Evolutionary conservation across 441 rosid genomes (phyloP).

Genomic region (Gossypium davidsonii): DNA sequence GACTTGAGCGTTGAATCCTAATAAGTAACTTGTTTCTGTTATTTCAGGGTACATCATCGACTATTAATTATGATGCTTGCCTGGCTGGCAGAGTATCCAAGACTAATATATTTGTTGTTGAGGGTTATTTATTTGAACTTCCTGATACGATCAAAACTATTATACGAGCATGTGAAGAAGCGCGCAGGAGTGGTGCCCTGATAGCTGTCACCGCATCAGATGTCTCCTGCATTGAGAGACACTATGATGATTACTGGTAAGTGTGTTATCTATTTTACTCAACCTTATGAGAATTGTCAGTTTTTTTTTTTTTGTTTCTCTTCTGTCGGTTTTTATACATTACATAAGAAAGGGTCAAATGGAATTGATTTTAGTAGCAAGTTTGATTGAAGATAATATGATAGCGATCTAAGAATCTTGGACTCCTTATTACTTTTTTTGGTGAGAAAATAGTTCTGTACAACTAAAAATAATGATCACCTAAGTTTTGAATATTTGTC

Average conservation of each 20-base stretch:
- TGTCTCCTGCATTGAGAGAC: slow-evolving; percentile 83
- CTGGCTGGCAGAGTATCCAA: slow-evolving; percentile 68
- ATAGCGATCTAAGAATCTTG: not conserved
- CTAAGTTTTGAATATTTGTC: not conserved
- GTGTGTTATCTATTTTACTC: slow-evolving; percentile 5
- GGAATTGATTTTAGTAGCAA: not conserved
- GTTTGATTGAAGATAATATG: not conserved
- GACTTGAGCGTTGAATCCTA: not conserved
- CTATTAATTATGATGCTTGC: slow-evolving; percentile 60
- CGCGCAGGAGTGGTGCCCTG: slow-evolving; percentile 64
- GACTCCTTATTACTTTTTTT: not conserved
- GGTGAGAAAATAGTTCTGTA: not conserved
- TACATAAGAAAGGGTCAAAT: not conserved
- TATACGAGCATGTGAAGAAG: slow-evolving; percentile 79
- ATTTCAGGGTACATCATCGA: slow-evolving; percentile 81
- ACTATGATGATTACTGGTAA: slow-evolving; percentile 92
- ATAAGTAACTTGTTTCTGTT: slow-evolving; percentile 15
- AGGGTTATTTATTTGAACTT: slow-evolving; percentile 92
- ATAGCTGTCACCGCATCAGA: slow-evolving; percentile 94
- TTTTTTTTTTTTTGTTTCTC: not conserved
- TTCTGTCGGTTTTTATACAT: not conserved
- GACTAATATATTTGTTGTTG: slow-evolving; percentile 74
- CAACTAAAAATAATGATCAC: not conserved
- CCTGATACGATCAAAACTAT: slow-evolving; percentile 81
- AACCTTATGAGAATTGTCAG: not conserved